phyloP scores from a whole-genome alignment of 164 flowering plant species.

The Chloranthus sessilifolius region DNA sequence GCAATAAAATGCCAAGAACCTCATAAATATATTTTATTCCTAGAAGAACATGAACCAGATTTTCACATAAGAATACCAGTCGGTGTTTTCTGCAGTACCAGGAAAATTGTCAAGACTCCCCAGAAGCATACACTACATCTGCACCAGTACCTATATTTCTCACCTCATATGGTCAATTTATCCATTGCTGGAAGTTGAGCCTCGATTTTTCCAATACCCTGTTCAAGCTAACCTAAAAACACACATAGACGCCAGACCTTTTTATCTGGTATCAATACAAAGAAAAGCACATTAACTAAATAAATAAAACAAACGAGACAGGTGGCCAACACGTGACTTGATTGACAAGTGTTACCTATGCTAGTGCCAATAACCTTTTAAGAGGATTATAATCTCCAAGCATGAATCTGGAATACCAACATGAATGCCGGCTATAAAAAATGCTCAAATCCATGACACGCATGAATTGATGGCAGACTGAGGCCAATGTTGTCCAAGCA shows the following conservation, averaged over 20 bases:
- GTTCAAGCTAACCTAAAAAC: background rate
- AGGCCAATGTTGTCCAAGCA: constrained; percentile 8
- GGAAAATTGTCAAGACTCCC: too few relatives aligned
- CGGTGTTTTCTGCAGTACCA: too few relatives aligned
- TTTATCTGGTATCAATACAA: background rate
- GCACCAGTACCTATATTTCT: too few relatives aligned
- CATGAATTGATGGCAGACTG: constrained; percentile 16
- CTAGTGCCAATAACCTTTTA: constrained; percentile 48
- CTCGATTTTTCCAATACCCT: background rate
- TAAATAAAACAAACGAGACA: background rate
- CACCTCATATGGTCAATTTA: too few relatives aligned
- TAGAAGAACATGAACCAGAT: too few relatives aligned
- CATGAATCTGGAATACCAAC: constrained; percentile 71
- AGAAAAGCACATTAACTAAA: background rate
- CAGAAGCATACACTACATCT: constrained; percentile 2
- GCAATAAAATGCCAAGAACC: too few relatives aligned
- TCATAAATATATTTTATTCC: too few relatives aligned
- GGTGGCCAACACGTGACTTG: background rate
- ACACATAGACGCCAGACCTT: background rate
- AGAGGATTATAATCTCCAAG: constrained; percentile 43
- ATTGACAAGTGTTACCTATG: background rate
- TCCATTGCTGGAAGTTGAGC: background rate
- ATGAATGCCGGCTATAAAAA: constrained; percentile 59
- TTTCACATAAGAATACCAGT: too few relatives aligned
- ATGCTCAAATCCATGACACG: constrained; percentile 61